phyloP scores from a whole-genome alignment of 352 stramenopile species.

The Thalassiosira oceanica region DNA sequence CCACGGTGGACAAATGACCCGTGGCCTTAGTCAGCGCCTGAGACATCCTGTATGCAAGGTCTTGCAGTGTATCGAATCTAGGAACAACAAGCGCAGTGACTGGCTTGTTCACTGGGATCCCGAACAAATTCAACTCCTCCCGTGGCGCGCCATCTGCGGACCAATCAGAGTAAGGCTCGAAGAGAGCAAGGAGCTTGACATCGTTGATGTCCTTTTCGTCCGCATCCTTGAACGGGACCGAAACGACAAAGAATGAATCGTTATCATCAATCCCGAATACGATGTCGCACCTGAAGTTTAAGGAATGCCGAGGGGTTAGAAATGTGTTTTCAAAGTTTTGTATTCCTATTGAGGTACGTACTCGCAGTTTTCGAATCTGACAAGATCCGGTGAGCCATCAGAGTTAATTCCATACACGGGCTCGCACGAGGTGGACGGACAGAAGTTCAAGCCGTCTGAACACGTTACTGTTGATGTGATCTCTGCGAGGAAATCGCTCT shows the following conservation, averaged over 20 bases:
- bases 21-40: constrained; percentile 23
- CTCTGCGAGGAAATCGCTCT: no score
- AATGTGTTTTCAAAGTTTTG: no score
- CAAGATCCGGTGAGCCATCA: no score
- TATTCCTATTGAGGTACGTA: no score
- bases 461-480: no score
- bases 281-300: constrained; percentile 29
- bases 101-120: constrained; percentile 25
- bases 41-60: constrained; percentile 22
- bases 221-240: constrained; percentile 12
- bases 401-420: no score
- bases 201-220: constrained; percentile 7
- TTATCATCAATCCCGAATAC: constrained; percentile 18
- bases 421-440: no score
- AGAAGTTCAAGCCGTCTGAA: no score
- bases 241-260: constrained; percentile 16
- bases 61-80: constrained; percentile 20
- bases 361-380: no score
- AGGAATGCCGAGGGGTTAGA: no score
- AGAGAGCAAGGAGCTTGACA: constrained; percentile 30
- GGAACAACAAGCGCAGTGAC: constrained; percentile 17
- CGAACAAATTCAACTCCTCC: constrained; percentile 2
- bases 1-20: constrained; percentile 13
- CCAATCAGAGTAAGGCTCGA: constrained; percentile 12
- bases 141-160: no score